A percentile compares a stretch with the other conserved stretches of the same genome.
Conservation (phyloP, 306 rosid species). For the Glycyrrhiza uralensis region DNA sequence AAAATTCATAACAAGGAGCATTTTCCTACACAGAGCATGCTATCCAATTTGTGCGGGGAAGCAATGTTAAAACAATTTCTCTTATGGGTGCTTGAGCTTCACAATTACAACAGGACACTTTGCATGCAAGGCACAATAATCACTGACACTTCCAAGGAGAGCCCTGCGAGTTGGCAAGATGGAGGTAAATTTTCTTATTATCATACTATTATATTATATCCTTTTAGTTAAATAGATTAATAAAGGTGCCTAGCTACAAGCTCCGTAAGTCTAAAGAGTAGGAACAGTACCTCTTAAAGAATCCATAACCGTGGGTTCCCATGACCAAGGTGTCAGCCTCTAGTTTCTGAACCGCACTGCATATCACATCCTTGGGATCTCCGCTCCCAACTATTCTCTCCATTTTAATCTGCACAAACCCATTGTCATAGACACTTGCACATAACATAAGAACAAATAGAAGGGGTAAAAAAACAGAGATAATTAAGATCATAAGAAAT, state of each 20-base stretch:
- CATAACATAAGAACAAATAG: background rate
- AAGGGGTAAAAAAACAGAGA: background rate
- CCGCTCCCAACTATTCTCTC: conserved; percentile 61
- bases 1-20: too few relatives aligned
- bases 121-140: conserved; percentile 62
- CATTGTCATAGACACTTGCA: background rate
- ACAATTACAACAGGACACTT: conserved; percentile 75
- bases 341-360: conserved; percentile 54
- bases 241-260: background rate
- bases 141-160: conserved; percentile 81
- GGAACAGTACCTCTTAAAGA: conserved; percentile 58
- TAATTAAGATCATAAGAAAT: too few relatives aligned
- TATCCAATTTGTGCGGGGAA: background rate
- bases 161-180: conserved; percentile 44
- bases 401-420: conserved; percentile 42
- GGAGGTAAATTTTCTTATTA: background rate
- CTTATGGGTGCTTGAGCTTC: conserved; percentile 50
- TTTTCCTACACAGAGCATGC: too few relatives aligned
- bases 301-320: conserved; percentile 86
- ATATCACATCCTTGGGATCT: conserved; percentile 72
- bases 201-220: background rate
- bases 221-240: background rate
- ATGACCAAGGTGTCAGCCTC: conserved; percentile 68
- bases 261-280: background rate
- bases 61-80: background rate